Base-by-base conservation (phyloP, 352 stramenopile genomes). In the Phytophthora idaei region DNA sequence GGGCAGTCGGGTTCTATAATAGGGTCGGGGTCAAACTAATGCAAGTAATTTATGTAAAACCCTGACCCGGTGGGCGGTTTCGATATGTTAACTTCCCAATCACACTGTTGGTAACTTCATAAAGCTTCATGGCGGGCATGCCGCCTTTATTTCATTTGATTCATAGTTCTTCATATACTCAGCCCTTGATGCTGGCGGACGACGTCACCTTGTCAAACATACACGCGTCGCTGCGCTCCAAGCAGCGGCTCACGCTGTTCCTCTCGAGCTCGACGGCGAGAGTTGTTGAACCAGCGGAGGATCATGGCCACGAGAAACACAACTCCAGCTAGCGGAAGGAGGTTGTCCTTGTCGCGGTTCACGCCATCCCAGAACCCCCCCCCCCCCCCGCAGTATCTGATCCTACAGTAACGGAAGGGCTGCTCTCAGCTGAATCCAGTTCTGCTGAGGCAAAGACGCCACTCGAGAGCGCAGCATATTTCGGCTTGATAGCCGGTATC, bases 271-370 rank as follows among this genome's bases (percentile, higher is more conserved):
- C 65, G 59, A 47, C 65, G 65, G 41, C 47, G 46, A 3, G 60
- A 60, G 21, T 52, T 57, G 10, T 73, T 73, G 31, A 73, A 69
- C 65, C 65, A 73, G 25, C 65, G 59, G 1, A 73, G 47, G 3
- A 73, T 34, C 52, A 69, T 53, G 3, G 32, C 65, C 51, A 73
- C 65, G 34, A 73, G 21, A 53, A 73, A 69, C 27, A 73, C 60
- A 28, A 69, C 10, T 14, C 42, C 53, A 15, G 49, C 21, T n/a
- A 73, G 34, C 5, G 65, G 65, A n/a, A 73, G 3, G 17, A 69
- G 34, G 21, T 49, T 69, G 47, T 65, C 54, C 36, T 61, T 57
- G 39, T 64, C 52, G 5, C 36, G 37, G 10, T 53, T 57, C 45
- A 69, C 36, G 7, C 10, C 34, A 3, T 37, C 32, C 65, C 51